These are phyloP conservation scores for Arctium minus DNA, from an alignment of 129 eudicot species.

Conservation along the genomic window DNA sequence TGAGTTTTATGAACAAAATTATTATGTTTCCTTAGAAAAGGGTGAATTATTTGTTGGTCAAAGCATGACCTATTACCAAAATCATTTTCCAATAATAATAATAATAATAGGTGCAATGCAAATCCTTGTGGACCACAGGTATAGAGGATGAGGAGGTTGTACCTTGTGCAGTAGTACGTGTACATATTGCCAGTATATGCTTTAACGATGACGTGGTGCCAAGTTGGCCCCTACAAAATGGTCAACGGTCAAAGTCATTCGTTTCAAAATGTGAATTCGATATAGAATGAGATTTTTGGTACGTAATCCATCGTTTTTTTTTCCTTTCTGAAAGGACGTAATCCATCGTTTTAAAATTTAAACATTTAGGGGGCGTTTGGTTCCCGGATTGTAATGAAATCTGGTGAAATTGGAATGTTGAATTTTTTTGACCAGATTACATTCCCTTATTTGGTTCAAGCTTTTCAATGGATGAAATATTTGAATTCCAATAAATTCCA, in stretches of 20 bases:
- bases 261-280: not conserved
- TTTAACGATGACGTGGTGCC: not conserved
- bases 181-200: not conserved
- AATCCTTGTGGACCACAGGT: not conserved
- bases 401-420: too few species aligned
- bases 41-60: not conserved
- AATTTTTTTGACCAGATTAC: too few species aligned
- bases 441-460: too few species aligned
- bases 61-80: not conserved
- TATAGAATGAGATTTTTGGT: not conserved
- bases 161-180: not conserved
- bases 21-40: not conserved
- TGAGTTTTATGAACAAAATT: not conserved
- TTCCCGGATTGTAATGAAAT: too few species aligned
- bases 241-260: conserved; percentile 16
- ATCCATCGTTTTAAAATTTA: too few species aligned
- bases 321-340: too few species aligned
- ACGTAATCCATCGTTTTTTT: not conserved
- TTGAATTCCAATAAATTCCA: too few species aligned
- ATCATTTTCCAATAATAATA: not conserved
- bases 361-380: too few species aligned
- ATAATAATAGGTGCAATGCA: not conserved
- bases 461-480: too few species aligned
- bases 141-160: not conserved
- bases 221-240: not conserved